Conservation (phyloP, 139 green algal species). For the Trebouxia sp. region DNA sequence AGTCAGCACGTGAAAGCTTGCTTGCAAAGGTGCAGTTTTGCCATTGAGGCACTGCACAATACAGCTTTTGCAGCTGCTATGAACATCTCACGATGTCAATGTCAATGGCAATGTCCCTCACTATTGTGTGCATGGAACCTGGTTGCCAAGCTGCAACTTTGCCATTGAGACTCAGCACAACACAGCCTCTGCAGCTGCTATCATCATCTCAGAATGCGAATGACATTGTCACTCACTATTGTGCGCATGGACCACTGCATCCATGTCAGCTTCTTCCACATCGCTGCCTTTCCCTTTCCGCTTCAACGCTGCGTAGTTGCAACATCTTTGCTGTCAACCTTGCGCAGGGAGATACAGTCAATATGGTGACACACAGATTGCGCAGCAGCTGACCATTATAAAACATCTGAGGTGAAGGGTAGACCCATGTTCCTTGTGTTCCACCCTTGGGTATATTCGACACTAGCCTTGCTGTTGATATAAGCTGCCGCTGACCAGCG, state of each 20-base stretch:
- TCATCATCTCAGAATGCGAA: too few relatives aligned
- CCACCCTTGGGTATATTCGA: conserved; percentile 93
- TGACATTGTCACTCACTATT: conserved; percentile 86
- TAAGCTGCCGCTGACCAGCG: conserved; percentile 74
- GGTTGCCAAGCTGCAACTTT: too few relatives aligned
- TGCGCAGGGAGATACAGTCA: too few relatives aligned
- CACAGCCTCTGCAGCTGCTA: too few relatives aligned
- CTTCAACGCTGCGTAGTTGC: conserved; percentile 70
- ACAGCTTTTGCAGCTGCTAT: too few relatives aligned
- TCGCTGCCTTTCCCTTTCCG: conserved; percentile 95
- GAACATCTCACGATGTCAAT: too few relatives aligned
- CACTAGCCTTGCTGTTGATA: conserved; percentile 71
- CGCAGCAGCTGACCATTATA: conserved; percentile 87
- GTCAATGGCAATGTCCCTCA: too few relatives aligned
- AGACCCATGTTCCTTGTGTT: conserved; percentile 82
- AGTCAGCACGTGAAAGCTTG: neutral
- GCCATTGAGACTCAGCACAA: neutral
- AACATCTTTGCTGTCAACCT: too few relatives aligned
- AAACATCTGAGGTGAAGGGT: conserved; percentile 97
- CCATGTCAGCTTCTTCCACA: conserved; percentile 90
- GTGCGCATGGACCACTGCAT: conserved; percentile 82
- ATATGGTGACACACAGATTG: too few relatives aligned
- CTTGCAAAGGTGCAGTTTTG: too few relatives aligned
- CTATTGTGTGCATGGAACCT: too few relatives aligned
- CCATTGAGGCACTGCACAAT: too few relatives aligned